phyloP scores from a whole-genome alignment of 2,329 filamentous ascomycete species.

The Stagonosporopsis vannaccii region DNA sequence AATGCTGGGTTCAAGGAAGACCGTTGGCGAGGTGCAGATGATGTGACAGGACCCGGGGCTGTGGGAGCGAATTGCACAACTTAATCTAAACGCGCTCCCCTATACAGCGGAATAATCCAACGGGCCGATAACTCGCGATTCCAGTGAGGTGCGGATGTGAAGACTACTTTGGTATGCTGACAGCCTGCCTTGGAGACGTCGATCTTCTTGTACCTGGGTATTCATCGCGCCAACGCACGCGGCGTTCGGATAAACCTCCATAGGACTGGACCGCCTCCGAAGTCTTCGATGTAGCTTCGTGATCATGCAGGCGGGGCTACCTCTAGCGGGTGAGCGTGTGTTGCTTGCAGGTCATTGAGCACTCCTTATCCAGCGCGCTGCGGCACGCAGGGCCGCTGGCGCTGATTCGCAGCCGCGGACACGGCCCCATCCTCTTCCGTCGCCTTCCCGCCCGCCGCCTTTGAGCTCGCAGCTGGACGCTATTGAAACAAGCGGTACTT shows the following conservation, averaged over 20 bases:
- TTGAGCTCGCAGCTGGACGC: slow-evolving; percentile 11
- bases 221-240: slow-evolving; percentile 14
- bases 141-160: neutral
- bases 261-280: slow-evolving; percentile 5
- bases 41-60: slow-evolving; percentile 21
- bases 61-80: slow-evolving; percentile 27
- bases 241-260: slow-evolving; percentile 24
- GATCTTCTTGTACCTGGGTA: neutral
- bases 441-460: slow-evolving; percentile 9
- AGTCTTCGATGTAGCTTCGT: neutral
- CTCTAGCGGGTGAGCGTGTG: slow-evolving; percentile 3
- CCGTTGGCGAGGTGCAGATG: slow-evolving; percentile 13
- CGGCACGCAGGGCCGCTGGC: slow-evolving; percentile 13
- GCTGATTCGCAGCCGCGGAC: slow-evolving; percentile 13
- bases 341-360: slow-evolving; percentile 9
- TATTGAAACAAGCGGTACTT: slow-evolving; percentile 12
- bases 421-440: slow-evolving; percentile 12
- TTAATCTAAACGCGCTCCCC: slow-evolving; percentile 23
- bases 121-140: slow-evolving; percentile 1
- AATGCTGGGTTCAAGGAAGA: slow-evolving; percentile 17
- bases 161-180: neutral
- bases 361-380: slow-evolving; percentile 6
- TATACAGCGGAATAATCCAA: slow-evolving; percentile 17
- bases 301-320: slow-evolving; percentile 5
- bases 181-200: neutral